Conservation (phyloP, 192 early-diverging fungal species). For the Borealophlyctis nickersoniae region DNA sequence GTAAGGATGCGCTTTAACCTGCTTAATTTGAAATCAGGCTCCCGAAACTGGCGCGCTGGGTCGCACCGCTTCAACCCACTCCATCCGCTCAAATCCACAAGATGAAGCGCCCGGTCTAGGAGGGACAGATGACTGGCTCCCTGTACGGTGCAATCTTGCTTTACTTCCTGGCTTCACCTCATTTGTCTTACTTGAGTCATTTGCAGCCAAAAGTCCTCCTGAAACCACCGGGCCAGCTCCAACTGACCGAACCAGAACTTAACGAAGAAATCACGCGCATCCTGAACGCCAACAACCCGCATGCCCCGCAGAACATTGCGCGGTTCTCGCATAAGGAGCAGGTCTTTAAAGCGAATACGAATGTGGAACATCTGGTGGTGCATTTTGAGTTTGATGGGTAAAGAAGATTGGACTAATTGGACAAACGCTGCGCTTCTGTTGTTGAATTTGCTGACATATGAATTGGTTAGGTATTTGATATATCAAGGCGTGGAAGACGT, state of each 20-base stretch:
- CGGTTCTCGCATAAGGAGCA: conserved; percentile 54
- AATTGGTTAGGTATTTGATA: conserved; percentile 45
- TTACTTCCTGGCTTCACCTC: conserved; percentile 1
- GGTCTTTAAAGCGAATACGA: conserved; percentile 57
- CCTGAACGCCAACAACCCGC: conserved; percentile 65
- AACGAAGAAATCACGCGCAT: conserved; percentile 62
- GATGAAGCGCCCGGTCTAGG: conserved; percentile 22
- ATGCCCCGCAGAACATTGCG: conserved; percentile 64
- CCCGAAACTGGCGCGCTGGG: conserved; percentile 6
- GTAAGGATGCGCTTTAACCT: too few species aligned
- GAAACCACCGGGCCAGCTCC: conserved; percentile 54
- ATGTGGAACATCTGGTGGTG: conserved; percentile 57
- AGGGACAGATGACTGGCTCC: conserved; percentile 54
- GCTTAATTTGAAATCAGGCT: too few species aligned
- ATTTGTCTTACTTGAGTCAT: neutral
- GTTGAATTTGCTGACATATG: too few species aligned
- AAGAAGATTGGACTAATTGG: neutral
- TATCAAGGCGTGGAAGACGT: conserved; percentile 37
- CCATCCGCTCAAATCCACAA: conserved; percentile 30
- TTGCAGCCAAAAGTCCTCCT: conserved; percentile 57
- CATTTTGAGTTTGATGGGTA: conserved; percentile 69
- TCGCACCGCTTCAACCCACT: conserved; percentile 41
- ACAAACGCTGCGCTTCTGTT: conserved; percentile 6
- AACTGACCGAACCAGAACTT: conserved; percentile 53
- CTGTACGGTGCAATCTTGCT: conserved; percentile 31